Percentiles rank a stretch among this genome's conserved stretches.
Conservation (phyloP, 176 grass and related monocot species). For the Musa troglodytarum region DNA sequence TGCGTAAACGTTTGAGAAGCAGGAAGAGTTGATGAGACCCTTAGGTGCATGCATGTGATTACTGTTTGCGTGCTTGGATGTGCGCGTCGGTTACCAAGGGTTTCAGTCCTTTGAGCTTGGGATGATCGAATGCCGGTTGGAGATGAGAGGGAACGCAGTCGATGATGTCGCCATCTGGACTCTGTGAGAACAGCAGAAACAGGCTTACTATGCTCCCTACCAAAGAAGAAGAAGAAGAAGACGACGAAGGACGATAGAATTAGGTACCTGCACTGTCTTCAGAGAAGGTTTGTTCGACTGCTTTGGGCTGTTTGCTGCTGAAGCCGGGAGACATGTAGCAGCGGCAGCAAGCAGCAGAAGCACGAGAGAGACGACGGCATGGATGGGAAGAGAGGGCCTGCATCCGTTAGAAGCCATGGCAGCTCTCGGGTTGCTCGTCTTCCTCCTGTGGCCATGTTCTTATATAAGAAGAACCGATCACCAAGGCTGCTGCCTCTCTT, state of each 20-base stretch:
- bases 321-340: not conserved
- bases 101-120: not conserved
- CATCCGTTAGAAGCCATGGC: not conserved
- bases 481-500: too few species aligned
- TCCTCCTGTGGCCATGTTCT: too few species aligned
- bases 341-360: not conserved
- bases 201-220: not conserved
- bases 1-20: not conserved
- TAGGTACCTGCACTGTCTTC: too few species aligned
- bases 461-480: too few species aligned
- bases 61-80: too few species aligned
- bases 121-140: slow-evolving; percentile 14
- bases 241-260: too few species aligned
- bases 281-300: too few species aligned
- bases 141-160: not conserved
- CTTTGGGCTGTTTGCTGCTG: not conserved
- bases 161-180: slow-evolving; percentile 7
- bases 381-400: not conserved
- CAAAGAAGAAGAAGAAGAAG: not conserved
- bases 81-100: too few species aligned
- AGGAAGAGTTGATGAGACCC: too few species aligned
- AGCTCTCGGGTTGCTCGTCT: too few species aligned
- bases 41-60: too few species aligned
- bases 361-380: not conserved
- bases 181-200: slow-evolving; percentile 4